phyloP scores from a whole-genome alignment of 179 eudicot species.

The Spinacia oleracea region DNA sequence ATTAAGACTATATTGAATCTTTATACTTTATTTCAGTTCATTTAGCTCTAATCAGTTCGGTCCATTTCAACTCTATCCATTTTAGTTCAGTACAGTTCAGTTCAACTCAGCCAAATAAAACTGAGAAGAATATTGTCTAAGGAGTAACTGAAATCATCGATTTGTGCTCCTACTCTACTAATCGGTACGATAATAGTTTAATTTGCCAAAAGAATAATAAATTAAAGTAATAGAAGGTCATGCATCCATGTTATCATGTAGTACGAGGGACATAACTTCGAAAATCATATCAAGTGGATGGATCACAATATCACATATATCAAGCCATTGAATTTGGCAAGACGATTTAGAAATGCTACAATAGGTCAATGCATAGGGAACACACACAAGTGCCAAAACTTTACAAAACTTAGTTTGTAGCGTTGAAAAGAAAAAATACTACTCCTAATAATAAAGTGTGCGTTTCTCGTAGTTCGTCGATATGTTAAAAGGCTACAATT shows the following conservation, averaged over 20 bases:
- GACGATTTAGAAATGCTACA: background rate
- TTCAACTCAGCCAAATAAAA: too few relatives aligned
- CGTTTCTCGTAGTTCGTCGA: background rate
- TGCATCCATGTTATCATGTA: background rate
- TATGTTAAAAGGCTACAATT: conserved; percentile 1
- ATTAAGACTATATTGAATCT: too few relatives aligned
- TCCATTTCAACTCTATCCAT: too few relatives aligned
- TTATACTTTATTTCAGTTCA: too few relatives aligned
- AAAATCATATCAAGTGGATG: background rate
- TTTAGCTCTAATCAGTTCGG: too few relatives aligned
- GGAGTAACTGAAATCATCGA: too few relatives aligned
- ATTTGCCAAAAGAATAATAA: too few relatives aligned
- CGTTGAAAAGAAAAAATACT: too few relatives aligned
- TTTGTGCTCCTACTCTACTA: background rate
- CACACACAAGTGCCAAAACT: conserved; percentile 16
- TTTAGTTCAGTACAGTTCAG: too few relatives aligned
- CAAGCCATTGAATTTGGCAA: conserved; percentile 11
- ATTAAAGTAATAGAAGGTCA: background rate
- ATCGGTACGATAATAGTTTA: too few relatives aligned
- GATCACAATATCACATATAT: conserved; percentile 12
- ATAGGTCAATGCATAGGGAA: conserved; percentile 33
- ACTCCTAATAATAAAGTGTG: background rate
- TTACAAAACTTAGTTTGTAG: conserved; percentile 4
- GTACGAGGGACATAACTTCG: conserved; percentile 16
- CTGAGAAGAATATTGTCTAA: too few relatives aligned